Evolutionary conservation across 257 asterid genomes (phyloP).

Genomic region (Penstemon eatonii): DNA sequence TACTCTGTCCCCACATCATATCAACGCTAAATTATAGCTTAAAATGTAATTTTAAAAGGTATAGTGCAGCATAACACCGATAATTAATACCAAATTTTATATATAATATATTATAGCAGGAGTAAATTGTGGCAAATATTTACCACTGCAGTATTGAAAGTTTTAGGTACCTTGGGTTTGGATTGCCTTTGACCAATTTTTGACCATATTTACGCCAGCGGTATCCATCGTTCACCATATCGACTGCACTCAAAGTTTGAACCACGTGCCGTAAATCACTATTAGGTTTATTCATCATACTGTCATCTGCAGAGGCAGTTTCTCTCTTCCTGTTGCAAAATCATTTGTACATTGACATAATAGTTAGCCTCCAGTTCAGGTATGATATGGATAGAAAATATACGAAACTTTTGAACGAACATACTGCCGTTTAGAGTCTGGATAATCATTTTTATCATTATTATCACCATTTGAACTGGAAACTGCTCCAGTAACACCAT

Average conservation of each 20-base stretch:
- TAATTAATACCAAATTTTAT: not conserved
- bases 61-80: not conserved
- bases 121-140: not conserved
- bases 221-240: constrained; percentile 78
- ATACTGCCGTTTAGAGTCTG: constrained; percentile 70
- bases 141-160: constrained; percentile 13
- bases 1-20: not conserved
- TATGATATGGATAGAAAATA: constrained; percentile 14
- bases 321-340: constrained; percentile 63
- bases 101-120: not conserved
- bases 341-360: constrained; percentile 25
- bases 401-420: constrained; percentile 30
- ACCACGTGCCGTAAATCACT: constrained; percentile 64
- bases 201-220: constrained; percentile 99
- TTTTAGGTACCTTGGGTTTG: constrained; percentile 78
- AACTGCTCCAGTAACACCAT: constrained; percentile 35
- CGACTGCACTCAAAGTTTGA: constrained; percentile 77
- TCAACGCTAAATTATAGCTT: not conserved
- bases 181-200: constrained; percentile 91
- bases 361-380: constrained; percentile 19
- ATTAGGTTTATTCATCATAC: constrained; percentile 44
- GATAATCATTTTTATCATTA: constrained; percentile 42
- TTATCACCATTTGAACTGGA: constrained; percentile 38
- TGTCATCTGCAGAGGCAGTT: constrained; percentile 41
- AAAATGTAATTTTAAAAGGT: not conserved